phyloP scores from a whole-genome alignment of 441 rosid species.

The Erodium texanum region DNA sequence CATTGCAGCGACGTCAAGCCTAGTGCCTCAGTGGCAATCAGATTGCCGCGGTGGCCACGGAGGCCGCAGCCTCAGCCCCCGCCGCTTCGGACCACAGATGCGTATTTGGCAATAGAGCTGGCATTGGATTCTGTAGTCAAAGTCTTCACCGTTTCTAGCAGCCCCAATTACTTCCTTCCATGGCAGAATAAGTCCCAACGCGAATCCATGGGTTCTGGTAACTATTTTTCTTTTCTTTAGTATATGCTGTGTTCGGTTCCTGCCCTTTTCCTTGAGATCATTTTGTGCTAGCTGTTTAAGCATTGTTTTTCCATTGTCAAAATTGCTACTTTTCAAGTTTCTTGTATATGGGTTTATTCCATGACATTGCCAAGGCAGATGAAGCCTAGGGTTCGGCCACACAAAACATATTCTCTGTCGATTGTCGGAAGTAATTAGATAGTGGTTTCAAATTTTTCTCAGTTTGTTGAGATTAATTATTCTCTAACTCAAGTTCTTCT shows the following conservation, averaged over 20 bases:
- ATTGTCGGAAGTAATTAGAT: no score
- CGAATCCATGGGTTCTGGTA: slow-evolving; percentile 76
- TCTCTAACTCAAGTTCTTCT: no score
- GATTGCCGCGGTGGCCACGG: no score
- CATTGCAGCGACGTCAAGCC: not conserved
- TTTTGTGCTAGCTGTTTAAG: no score
- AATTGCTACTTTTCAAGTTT: no score
- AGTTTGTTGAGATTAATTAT: not conserved
- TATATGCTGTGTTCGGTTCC: not conserved
- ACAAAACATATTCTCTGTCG: no score
- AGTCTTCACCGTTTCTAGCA: slow-evolving; percentile 62
- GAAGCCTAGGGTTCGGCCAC: no score
- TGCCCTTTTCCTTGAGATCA: no score
- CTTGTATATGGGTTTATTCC: no score
- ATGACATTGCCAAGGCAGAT: no score
- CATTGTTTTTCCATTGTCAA: no score
- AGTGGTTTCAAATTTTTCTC: not conserved
- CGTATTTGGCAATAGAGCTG: slow-evolving; percentile 40
- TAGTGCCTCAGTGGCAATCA: slow-evolving; percentile 8
- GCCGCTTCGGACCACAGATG: slow-evolving; percentile 13
- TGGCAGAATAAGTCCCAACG: slow-evolving; percentile 87
- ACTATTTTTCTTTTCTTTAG: not conserved
- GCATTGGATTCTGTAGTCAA: slow-evolving; percentile 78
- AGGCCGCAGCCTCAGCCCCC: not conserved
- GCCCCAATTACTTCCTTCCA: slow-evolving; percentile 69